A percentile compares a stretch with the other conserved stretches of the same genome.
These are phyloP conservation scores for Fusarium zealandicum DNA, from an alignment of 2,329 filamentous ascomycete genomes.

Conservation along the genomic window DNA sequence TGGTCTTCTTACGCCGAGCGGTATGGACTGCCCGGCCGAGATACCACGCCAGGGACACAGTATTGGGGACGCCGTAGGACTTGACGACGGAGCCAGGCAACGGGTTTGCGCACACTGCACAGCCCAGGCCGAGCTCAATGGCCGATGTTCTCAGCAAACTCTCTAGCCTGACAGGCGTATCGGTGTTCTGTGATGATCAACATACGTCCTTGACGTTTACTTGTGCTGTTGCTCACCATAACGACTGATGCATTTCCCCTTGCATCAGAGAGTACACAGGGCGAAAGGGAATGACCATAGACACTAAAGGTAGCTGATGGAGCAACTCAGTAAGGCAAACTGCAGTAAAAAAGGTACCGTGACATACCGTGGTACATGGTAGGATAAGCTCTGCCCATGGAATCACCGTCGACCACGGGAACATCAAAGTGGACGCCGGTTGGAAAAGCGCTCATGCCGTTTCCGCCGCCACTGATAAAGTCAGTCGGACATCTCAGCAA, in stretches of 20 bases:
- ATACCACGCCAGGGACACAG: slow-evolving; percentile 58
- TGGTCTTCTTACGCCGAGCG: slow-evolving; percentile 36
- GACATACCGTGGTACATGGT: slow-evolving; percentile 47
- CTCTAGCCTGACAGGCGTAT: slow-evolving; percentile 47
- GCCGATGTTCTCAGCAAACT: slow-evolving; percentile 47
- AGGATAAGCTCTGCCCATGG: slow-evolving; percentile 50
- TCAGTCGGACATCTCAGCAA: slow-evolving; percentile 1
- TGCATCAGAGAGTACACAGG: slow-evolving; percentile 49
- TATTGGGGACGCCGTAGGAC: slow-evolving; percentile 50
- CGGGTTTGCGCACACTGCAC: slow-evolving; percentile 47
- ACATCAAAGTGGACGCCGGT: slow-evolving; percentile 47
- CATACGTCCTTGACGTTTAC: not conserved
- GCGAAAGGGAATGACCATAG: slow-evolving; percentile 47
- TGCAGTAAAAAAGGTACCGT: fast-evolving
- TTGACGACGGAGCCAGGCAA: slow-evolving; percentile 46
- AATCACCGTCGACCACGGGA: slow-evolving; percentile 49
- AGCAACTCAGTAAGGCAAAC: not conserved
- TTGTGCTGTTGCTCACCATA: slow-evolving; percentile 22
- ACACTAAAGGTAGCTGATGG: slow-evolving; percentile 47
- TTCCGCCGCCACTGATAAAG: slow-evolving; percentile 46
- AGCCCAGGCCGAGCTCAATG: slow-evolving; percentile 50
- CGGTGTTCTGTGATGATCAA: slow-evolving; percentile 39
- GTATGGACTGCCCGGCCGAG: slow-evolving; percentile 59
- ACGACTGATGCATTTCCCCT: slow-evolving; percentile 47
- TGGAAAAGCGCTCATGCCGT: slow-evolving; percentile 48